phyloP scores from a whole-genome alignment of 208 protist species.

The Wallacemonas sp. region DNA sequence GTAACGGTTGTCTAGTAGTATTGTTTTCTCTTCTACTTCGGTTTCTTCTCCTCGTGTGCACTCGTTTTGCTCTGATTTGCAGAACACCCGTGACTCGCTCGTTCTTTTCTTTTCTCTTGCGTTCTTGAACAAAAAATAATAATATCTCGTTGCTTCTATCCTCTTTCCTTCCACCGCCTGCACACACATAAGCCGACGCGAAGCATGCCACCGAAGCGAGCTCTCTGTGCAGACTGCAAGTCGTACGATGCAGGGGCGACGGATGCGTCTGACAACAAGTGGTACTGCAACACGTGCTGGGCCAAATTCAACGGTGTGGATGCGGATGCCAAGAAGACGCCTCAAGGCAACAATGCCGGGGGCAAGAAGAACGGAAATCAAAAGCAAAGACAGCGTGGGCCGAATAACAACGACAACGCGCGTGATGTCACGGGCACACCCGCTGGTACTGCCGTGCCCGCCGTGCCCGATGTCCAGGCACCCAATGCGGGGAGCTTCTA shows the following conservation, averaged over 20 bases:
- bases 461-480: conserved; percentile 28
- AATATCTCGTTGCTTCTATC: conserved; percentile 12
- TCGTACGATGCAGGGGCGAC: conserved; percentile 51
- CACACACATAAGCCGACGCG: background rate
- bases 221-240: conserved; percentile 60
- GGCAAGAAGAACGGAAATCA: conserved; percentile 8
- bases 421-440: background rate
- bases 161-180: conserved; percentile 11
- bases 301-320: conserved; percentile 24
- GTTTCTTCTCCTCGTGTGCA: background rate
- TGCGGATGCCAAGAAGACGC: conserved; percentile 1
- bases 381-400: background rate
- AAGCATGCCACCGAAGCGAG: conserved; percentile 24
- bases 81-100: no score
- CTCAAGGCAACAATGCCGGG: background rate
- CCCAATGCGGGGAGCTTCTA: conserved; percentile 30
- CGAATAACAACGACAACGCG: background rate
- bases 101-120: no score
- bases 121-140: no score
- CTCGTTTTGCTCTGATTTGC: background rate
- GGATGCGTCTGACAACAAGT: conserved; percentile 41
- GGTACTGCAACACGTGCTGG: conserved; percentile 73
- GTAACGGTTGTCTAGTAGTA: no score
- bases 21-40: conserved; percentile 8
- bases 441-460: conserved; percentile 6